Evolutionary conservation across 2,329 filamentous ascomycete species (phyloP), one percentile per base, ranked within the genome.

Genomic region (Paracamarosporium sp.): DNA sequence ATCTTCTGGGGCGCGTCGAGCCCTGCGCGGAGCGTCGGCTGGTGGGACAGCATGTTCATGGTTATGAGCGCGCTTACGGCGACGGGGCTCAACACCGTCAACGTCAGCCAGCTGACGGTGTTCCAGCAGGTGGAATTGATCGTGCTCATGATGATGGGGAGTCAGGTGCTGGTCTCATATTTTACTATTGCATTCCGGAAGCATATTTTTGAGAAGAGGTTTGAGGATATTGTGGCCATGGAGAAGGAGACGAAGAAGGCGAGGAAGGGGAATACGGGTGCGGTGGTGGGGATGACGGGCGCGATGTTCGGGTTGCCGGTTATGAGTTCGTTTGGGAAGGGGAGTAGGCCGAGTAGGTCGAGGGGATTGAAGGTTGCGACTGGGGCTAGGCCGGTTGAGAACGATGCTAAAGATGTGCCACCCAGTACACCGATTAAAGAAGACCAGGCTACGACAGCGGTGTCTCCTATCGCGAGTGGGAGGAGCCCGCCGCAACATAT

Each of bases 11-110:
- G 63, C 43, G 57, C 65, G 1, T 67, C 65, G 5, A 55, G 50
- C 27, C 65, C 65, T 28, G 54, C 65, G 22, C 57, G 56, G 43
- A 67, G 65, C 50, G 62, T 67, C 7, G 60, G 65, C 28, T 67
- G 63, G 63, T 67, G 65, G 65, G 61, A 67, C 35, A 56, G 61
- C 52, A 47, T 66, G 61, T 67, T 67, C 51, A 66, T 67, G 65
- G 57, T 57, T 22, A 63, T 60, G 58, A 59, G 44, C 6, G 57
- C 57, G 1, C 5, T 60, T 15, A 60, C 57, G 6, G 64, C 59
- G 38, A 27, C 59, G 1, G 64, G 64, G 17, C 64, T 67, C 57
- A 67, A 67, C 40, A 57, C 64, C 5, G 55, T 67, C 22, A 67
- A 67, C 38, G 59, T 67, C n/a, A 67, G 64, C 33, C 62, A 67